Evolutionary conservation across 306 rosid genomes (phyloP).

Genomic region (Hylodesmum podocarpum): DNA sequence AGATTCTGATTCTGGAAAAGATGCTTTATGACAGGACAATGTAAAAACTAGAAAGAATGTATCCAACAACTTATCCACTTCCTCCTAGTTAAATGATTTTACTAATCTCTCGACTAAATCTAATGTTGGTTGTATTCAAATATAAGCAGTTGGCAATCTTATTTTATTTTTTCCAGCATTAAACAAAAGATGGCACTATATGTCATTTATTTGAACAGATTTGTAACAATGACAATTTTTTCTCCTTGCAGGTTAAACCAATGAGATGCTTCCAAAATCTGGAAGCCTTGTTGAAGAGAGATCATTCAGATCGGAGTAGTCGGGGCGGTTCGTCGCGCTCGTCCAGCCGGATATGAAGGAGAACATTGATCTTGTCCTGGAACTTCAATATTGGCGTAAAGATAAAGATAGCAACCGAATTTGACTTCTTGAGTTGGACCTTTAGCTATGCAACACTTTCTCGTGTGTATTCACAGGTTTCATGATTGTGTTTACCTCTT

Average conservation of each 20-base stretch:
- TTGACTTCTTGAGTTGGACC: slow-evolving; percentile 20
- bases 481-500: slow-evolving; percentile 21
- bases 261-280: slow-evolving; percentile 79
- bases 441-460: slow-evolving; percentile 14
- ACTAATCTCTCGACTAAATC: not conserved
- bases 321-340: slow-evolving; percentile 66
- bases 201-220: not conserved
- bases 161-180: not conserved
- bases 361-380: not conserved
- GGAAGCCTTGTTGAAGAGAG: slow-evolving; percentile 72
- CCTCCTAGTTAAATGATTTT: not conserved
- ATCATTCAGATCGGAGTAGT: slow-evolving; percentile 46
- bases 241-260: slow-evolving; percentile 70
- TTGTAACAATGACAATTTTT: not conserved
- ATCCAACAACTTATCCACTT: not conserved
- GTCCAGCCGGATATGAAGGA: slow-evolving; percentile 37
- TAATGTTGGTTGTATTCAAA: not conserved
- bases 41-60: too few species aligned
- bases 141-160: not conserved
- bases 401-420: slow-evolving; percentile 22
- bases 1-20: too few species aligned
- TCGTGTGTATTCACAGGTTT: slow-evolving; percentile 26
- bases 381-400: slow-evolving; percentile 7
- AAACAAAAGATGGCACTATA: not conserved
- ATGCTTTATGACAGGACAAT: too few species aligned